Percentiles rank a stretch among this genome's conserved stretches.
These are phyloP conservation scores for Rhizopus arrhizus DNA, from an alignment of 371 early-diverging fungal species.

Conservation along the genomic window DNA sequence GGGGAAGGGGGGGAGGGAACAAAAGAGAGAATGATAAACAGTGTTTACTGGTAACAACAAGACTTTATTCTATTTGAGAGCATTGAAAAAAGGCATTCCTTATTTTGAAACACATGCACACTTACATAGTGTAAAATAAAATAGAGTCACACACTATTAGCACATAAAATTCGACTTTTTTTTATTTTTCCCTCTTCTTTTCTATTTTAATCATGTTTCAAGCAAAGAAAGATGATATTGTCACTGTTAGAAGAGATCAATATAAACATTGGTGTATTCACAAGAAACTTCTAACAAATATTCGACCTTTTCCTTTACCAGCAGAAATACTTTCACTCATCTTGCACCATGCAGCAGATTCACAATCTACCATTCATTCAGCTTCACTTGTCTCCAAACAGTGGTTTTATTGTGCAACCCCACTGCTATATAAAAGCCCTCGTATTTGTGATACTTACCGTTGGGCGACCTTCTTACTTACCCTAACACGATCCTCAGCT, in stretches of 20 bases:
- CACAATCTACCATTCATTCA: slow-evolving; percentile 43
- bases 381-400: slow-evolving; percentile 55
- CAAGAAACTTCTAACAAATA: neutral
- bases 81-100: neutral
- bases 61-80: too few species aligned
- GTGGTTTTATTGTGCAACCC: slow-evolving; percentile 59
- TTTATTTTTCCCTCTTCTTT: neutral
- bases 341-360: slow-evolving; percentile 35
- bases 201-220: neutral
- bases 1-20: too few species aligned
- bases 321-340: slow-evolving; percentile 53
- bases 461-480: slow-evolving; percentile 65
- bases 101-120: neutral
- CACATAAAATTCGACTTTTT: neutral
- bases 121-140: neutral
- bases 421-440: slow-evolving; percentile 55
- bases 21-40: too few species aligned
- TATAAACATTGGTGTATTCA: slow-evolving; percentile 15
- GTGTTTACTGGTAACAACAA: too few species aligned
- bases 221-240: slow-evolving; percentile 4
- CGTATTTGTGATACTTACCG: slow-evolving; percentile 54
- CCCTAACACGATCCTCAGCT: slow-evolving; percentile 47
- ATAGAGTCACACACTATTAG: neutral
- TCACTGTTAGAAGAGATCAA: slow-evolving; percentile 17
- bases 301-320: slow-evolving; percentile 35